A percentile compares a stretch with the other conserved stretches of the same genome.
phyloP scores from a whole-genome alignment of 306 rosid species.

The Cicer judaicum region DNA sequence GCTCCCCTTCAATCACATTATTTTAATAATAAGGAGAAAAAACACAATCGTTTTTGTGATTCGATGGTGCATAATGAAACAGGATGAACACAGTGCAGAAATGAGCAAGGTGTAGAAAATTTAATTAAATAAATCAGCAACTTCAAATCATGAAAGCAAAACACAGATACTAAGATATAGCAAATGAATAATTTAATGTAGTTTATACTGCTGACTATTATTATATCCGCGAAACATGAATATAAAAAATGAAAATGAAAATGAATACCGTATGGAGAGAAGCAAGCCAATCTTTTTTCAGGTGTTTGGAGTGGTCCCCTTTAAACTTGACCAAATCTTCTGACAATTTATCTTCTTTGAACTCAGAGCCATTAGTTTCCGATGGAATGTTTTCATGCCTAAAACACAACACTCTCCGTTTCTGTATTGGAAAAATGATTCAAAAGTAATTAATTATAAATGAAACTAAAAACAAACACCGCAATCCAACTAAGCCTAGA shows the following conservation, averaged over 20 bases:
- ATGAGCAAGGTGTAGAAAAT: background rate
- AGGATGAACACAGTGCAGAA: conserved; percentile 3
- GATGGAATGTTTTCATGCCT: conserved; percentile 49
- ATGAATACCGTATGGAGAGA: conserved; percentile 46
- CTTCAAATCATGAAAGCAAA: conserved; percentile 33
- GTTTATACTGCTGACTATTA: conserved; percentile 1
- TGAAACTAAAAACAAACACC: background rate
- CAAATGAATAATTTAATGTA: conserved; percentile 23
- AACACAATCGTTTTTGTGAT: background rate
- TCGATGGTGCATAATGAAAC: conserved; percentile 2
- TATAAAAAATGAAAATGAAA: conserved; percentile 25
- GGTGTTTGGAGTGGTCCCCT: conserved; percentile 35
- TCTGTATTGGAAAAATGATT: conserved; percentile 46
- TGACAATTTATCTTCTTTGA: conserved; percentile 44
- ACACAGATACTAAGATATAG: background rate
- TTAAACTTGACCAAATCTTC: conserved; percentile 46
- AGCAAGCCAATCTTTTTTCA: conserved; percentile 49
- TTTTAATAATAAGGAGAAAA: background rate
- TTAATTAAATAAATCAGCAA: conserved; percentile 1
- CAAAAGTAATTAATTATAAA: background rate
- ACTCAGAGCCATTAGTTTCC: conserved; percentile 40
- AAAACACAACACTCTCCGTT: conserved; percentile 51
- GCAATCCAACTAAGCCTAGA: conserved; percentile 20
- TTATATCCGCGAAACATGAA: conserved; percentile 17
- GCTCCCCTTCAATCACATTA: background rate